These are phyloP conservation scores for Thuja plicata DNA, from an alignment of 83 land plant genomes.

Conservation along the genomic window DNA sequence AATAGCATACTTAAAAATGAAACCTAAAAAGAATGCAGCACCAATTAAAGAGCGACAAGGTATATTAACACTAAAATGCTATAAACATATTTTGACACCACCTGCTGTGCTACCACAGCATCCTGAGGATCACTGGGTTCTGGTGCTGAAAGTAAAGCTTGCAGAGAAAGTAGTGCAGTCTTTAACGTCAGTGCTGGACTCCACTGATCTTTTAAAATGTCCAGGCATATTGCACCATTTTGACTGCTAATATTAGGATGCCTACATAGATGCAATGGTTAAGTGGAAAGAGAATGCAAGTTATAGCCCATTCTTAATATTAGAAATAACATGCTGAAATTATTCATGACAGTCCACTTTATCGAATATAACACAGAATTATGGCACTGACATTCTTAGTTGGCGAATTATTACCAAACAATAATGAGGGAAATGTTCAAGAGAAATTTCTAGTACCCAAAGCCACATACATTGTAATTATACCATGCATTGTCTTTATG, in stretches of 20 bases:
- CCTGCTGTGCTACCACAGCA: slow-evolving; percentile 99
- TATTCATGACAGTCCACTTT: not conserved
- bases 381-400: not conserved
- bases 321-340: not conserved
- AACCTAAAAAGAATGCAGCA: not conserved
- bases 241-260: slow-evolving; percentile 99
- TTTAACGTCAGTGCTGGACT: slow-evolving; percentile 97
- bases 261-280: slow-evolving; percentile 43
- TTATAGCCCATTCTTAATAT: not conserved
- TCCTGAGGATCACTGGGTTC: slow-evolving; percentile 98
- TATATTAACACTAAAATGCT: not conserved
- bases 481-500: not conserved
- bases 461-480: not conserved
- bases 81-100: slow-evolving; percentile 15
- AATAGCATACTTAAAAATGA: not conserved
- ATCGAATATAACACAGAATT: not conserved
- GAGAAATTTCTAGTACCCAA: not conserved
- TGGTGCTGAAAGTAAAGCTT: slow-evolving; percentile 95
- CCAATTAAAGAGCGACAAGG: not conserved
- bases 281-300: not conserved
- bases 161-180: slow-evolving; percentile 93
- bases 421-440: not conserved
- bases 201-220: slow-evolving; percentile 98
- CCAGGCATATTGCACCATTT: slow-evolving; percentile 98
- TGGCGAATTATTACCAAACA: not conserved